These are phyloP conservation scores for Dactylellina leptospora DNA, from an alignment of 2,329 filamentous ascomycete species.

Conservation along the genomic window DNA sequence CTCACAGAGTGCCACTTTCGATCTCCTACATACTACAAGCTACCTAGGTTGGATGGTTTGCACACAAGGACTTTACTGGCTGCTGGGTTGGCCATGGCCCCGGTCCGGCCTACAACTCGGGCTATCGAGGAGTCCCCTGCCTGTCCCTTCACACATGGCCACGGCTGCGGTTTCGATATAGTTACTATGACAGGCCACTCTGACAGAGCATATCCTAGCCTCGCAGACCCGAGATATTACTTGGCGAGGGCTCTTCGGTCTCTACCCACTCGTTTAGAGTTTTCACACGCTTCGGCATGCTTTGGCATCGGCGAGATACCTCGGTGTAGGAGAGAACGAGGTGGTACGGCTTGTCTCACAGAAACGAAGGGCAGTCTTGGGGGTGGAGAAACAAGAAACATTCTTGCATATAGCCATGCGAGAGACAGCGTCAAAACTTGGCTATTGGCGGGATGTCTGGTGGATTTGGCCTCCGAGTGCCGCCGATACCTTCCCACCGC, in stretches of 20 bases:
- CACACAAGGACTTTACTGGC: no score
- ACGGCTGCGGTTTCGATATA: slow-evolving; percentile 17
- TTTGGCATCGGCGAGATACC: slow-evolving; percentile 29
- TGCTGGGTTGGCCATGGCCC: slow-evolving; percentile 37
- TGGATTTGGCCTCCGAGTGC: slow-evolving; percentile 7
- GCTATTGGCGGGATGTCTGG: slow-evolving; percentile 18
- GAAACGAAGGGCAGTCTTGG: slow-evolving; percentile 13
- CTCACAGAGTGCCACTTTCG: slow-evolving; percentile 27
- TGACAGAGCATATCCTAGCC: slow-evolving; percentile 22
- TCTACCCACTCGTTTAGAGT: slow-evolving; percentile 18
- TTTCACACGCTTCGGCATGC: slow-evolving; percentile 11
- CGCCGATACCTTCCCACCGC: slow-evolving; percentile 10
- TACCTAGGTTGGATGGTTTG: not conserved
- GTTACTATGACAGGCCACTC: slow-evolving; percentile 10
- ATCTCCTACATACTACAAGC: slow-evolving; percentile 11
- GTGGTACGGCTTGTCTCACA: slow-evolving; percentile 26
- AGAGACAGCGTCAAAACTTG: slow-evolving; percentile 20
- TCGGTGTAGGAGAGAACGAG: slow-evolving; percentile 8
- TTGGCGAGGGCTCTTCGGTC: slow-evolving; percentile 25
- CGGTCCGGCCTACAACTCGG: slow-evolving; percentile 33
- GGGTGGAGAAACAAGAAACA: slow-evolving; percentile 24
- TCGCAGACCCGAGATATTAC: slow-evolving; percentile 16
- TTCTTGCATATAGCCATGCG: slow-evolving; percentile 37
- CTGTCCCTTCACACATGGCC: slow-evolving; percentile 18
- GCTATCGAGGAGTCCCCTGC: slow-evolving; percentile 23